These are phyloP conservation scores for Camillea tinctor DNA, from an alignment of 2,329 filamentous ascomycete species.

Conservation along the genomic window DNA sequence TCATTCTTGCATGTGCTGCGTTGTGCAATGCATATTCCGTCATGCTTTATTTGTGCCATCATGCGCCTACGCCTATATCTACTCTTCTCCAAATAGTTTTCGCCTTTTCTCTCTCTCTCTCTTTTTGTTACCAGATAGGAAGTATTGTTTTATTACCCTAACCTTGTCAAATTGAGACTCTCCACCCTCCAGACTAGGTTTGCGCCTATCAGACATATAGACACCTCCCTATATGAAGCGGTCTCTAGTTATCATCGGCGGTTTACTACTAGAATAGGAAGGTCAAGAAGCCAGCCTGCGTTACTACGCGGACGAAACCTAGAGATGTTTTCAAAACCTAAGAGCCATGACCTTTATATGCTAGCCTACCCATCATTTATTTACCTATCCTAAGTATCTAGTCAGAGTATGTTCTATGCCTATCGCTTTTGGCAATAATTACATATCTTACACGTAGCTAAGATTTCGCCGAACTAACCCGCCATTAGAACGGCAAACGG, in stretches of 20 bases:
- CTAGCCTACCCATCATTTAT: no score
- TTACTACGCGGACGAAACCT: slow-evolving; percentile 2
- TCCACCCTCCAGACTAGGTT: no score
- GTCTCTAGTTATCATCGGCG: background rate
- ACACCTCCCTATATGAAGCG: no score
- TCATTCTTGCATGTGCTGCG: background rate
- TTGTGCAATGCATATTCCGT: background rate
- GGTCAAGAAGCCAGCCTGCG: slow-evolving; percentile 5
- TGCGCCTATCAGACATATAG: no score
- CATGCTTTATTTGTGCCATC: no score
- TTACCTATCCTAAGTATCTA: no score
- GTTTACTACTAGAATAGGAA: slow-evolving; percentile 14
- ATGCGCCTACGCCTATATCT: no score
- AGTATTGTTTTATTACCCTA: no score
- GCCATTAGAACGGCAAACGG: background rate
- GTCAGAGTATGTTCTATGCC: background rate
- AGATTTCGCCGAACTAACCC: background rate
- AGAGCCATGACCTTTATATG: background rate
- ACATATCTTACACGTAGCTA: background rate
- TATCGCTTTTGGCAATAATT: background rate
- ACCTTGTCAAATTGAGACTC: no score
- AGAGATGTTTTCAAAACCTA: background rate
- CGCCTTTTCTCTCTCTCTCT: no score
- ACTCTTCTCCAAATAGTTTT: no score
- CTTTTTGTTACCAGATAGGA: no score